Conservation (phyloP, 2,329 filamentous ascomycete genomes). For the Sarocladium oryzae region DNA sequence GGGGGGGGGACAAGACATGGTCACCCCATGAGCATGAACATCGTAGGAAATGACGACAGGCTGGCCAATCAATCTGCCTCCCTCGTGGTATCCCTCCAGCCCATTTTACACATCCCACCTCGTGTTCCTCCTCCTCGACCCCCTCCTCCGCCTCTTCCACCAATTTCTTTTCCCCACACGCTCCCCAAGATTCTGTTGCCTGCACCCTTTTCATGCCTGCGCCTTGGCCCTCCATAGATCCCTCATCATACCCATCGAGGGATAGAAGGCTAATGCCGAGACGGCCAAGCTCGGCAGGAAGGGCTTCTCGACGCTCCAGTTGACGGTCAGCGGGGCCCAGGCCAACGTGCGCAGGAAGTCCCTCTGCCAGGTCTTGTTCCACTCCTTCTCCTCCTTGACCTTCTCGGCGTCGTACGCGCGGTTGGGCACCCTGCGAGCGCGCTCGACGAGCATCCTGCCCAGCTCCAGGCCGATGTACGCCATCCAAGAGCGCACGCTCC, state of each 20-base stretch:
- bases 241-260: constrained; percentile 37
- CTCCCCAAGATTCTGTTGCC: no score
- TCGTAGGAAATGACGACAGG: no score
- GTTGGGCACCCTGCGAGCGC: constrained; percentile 30
- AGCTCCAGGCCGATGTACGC: constrained; percentile 73
- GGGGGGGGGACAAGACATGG: no score
- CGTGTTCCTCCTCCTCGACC: no score
- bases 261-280: constrained; percentile 36
- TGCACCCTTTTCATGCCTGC: not conserved
- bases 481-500: constrained; percentile 77
- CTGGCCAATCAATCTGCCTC: no score
- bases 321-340: constrained; percentile 76
- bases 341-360: constrained; percentile 63
- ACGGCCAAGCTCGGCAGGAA: constrained; percentile 33
- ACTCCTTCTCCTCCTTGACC: constrained; percentile 29
- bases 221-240: constrained; percentile 32
- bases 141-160: no score
- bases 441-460: constrained; percentile 51
- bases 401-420: constrained; percentile 14
- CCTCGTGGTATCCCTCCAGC: no score
- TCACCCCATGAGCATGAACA: no score
- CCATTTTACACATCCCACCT: no score
- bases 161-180: no score
- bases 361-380: constrained; percentile 52
- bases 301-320: constrained; percentile 66